Conservation (phyloP, 140 eudicot genomes). For the Stevia rebaudiana region DNA sequence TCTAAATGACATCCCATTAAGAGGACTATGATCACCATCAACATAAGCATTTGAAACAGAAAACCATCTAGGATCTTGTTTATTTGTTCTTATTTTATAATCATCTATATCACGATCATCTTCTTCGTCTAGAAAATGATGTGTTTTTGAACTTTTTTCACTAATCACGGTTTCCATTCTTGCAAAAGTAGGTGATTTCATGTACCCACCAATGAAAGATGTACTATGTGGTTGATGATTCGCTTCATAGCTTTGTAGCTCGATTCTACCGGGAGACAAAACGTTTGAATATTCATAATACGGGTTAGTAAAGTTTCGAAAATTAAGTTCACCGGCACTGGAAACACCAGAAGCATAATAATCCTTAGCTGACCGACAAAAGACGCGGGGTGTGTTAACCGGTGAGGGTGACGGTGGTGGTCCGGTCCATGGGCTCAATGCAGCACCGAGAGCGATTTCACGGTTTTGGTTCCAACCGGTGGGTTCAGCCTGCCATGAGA, state of each 20-base stretch:
- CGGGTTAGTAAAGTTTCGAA: constrained; percentile 35
- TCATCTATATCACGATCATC: constrained; percentile 20
- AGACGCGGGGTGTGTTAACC: constrained; percentile 25
- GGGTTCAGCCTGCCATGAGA: constrained; percentile 72
- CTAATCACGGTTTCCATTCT: constrained; percentile 17
- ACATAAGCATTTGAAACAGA: constrained; percentile 32
- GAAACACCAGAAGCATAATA: constrained; percentile 46
- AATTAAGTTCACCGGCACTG: constrained; percentile 13
- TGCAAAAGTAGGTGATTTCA: constrained; percentile 25
- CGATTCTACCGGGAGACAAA: constrained; percentile 55
- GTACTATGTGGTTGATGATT: constrained; percentile 27
- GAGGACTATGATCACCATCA: constrained; percentile 28
- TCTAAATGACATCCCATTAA: constrained; percentile 23
- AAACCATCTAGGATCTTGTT: constrained; percentile 32
- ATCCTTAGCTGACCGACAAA: constrained; percentile 62
- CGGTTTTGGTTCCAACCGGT: constrained; percentile 39
- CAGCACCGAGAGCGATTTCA: constrained; percentile 48
- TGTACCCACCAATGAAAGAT: constrained; percentile 26
- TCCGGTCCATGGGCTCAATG: constrained; percentile 55
- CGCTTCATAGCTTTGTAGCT: constrained; percentile 64
- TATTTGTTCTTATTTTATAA: constrained; percentile 14
- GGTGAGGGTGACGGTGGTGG: constrained; percentile 22
- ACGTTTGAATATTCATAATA: constrained; percentile 32
- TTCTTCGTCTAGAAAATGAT: constrained; percentile 18
- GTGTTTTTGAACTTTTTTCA: constrained; percentile 23